Conservation (phyloP, 2,329 filamentous ascomycete species). For the Colletotrichum trifolii region DNA sequence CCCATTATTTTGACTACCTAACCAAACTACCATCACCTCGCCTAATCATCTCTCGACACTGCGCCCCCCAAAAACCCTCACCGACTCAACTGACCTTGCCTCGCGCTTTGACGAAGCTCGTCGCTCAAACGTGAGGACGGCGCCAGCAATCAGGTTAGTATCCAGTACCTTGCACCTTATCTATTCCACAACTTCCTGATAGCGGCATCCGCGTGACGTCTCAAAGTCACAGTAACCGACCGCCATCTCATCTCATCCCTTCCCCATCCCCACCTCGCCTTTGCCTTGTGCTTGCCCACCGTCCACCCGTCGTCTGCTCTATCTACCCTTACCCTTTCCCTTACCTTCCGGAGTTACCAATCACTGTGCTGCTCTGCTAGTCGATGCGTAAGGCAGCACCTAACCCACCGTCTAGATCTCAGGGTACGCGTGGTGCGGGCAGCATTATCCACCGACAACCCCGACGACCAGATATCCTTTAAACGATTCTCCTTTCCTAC, state of each 20-base stretch:
- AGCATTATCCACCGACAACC: slow-evolving; percentile 23
- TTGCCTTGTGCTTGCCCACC: slow-evolving; percentile 3
- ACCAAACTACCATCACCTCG: no score
- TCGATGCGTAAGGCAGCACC: slow-evolving; percentile 10
- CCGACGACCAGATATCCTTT: neutral
- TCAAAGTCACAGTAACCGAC: slow-evolving; percentile 28
- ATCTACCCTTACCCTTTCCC: neutral
- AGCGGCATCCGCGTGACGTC: slow-evolving; percentile 33
- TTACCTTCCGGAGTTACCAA: neutral
- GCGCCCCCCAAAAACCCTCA: neutral
- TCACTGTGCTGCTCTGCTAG: no score
- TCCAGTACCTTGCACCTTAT: slow-evolving; percentile 29
- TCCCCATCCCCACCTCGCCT: slow-evolving; percentile 27
- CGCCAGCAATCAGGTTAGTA: slow-evolving; percentile 32
- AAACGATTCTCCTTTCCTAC: slow-evolving; percentile 7
- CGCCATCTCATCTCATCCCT: slow-evolving; percentile 30
- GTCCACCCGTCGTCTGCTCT: neutral
- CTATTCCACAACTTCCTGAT: slow-evolving; percentile 28
- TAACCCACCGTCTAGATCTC: neutral
- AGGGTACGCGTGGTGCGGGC: slow-evolving; percentile 7
- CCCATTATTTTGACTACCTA: neutral
- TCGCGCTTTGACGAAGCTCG: slow-evolving; percentile 19
- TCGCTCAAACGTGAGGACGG: slow-evolving; percentile 14
- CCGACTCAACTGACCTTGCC: neutral
- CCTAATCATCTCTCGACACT: no score